Percentiles rank a stretch among this genome's conserved stretches.
phyloP scores from a whole-genome alignment of 2,329 filamentous ascomycete genomes.

The Aschersonia sp. region DNA sequence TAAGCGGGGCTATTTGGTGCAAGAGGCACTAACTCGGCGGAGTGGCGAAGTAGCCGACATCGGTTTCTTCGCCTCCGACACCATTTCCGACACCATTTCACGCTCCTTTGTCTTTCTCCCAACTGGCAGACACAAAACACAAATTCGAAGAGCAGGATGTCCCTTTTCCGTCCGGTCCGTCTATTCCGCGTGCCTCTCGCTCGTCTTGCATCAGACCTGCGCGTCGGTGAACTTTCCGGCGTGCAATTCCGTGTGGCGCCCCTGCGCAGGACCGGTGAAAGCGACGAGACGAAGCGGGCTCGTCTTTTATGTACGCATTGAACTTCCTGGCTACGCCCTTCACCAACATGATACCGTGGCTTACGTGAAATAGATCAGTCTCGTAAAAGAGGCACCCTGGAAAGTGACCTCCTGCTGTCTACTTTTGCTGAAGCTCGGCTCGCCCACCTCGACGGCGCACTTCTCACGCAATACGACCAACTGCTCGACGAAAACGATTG shows the following conservation, averaged over 20 bases:
- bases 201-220: constrained; percentile 33
- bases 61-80: no score
- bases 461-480: constrained; percentile 73
- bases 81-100: no score
- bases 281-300: constrained; percentile 73
- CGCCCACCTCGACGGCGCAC: constrained; percentile 52
- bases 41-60: no score
- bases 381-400: constrained; percentile 88
- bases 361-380: constrained; percentile 60
- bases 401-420: constrained; percentile 88
- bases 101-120: no score
- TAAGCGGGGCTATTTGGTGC: no score
- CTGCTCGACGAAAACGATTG: constrained; percentile 99
- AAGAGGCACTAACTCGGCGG: no score
- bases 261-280: constrained; percentile 71
- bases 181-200: constrained; percentile 14
- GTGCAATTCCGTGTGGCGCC: constrained; percentile 81
- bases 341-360: neutral
- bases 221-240: constrained; percentile 76
- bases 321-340: neutral
- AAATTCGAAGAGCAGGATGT: neutral
- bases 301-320: constrained; percentile 53
- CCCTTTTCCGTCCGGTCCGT: neutral
- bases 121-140: no score
- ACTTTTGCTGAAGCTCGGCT: constrained; percentile 83